Evolutionary conservation across 345 rosid genomes (phyloP), one percentile per base, ranked within the genome.

Genomic region (Hibiscus tridactylites): DNA sequence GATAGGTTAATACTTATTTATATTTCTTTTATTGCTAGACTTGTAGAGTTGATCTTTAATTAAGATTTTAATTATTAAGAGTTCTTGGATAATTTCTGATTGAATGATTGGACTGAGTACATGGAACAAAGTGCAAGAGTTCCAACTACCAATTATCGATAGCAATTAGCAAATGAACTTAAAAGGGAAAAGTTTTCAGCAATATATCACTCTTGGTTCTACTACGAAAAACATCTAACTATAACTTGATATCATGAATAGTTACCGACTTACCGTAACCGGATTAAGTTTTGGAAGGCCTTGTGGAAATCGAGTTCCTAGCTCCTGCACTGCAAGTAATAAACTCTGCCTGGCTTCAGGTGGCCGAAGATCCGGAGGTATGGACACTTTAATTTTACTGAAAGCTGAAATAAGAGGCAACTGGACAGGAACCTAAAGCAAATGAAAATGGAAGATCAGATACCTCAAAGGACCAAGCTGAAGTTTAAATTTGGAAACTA

Each of bases 251-350:
- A 24, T 10, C 33, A 6, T 35, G 6, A 42, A 59, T 39, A 52
- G 57, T 68, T 85, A 85, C 96, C 97, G 86, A 52, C 52, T 68
- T 85, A 85, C 96, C 97, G 86, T 92, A 50, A 94, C 97, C 81
- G 99, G 99, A 87, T 95, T 89, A 72, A 95, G 98, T 83, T 90
- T 95, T 71, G 98, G 99, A 75, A 90, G 89, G 80, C 96, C 99
- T 74, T 85, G 81, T 47, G 98, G 92, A 82, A 95, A 92, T 82
- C 91, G 88, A 78, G 80, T 79, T 62, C 88, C 84, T 65, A 95
- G 78, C 85, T 90, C 96, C 85, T 95, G 88, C 58, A 95, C 77
- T 29, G 98, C 98, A 66, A 95, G 88, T 50, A 92, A 84, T 72
- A 95, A 86, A 76, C 91, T 92, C 77, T 95, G 98, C 80, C 99